Evolutionary conservation across 192 early-diverging fungal genomes (phyloP), one percentile per base, ranked within the genome.

Genomic region (Lunasporangiospora selenospora): DNA sequence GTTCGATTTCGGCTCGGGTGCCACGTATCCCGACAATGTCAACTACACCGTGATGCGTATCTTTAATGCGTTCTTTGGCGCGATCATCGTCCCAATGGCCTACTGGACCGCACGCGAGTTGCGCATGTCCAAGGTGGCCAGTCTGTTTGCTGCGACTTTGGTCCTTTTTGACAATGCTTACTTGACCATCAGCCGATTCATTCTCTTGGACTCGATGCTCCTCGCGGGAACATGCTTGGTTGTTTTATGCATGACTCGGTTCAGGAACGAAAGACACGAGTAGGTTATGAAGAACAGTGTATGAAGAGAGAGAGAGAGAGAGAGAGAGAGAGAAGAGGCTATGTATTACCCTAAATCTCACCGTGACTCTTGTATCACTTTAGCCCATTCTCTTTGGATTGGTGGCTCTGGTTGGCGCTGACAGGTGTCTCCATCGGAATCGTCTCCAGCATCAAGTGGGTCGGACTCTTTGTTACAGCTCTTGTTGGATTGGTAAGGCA

Each of bases 191-290:
- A 91, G 86, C 58, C 88, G 93, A 21, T 97, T 99, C 62, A 96
- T 98, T 52, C 81, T 99, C 32, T 79, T 99, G 39, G 98, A 99
- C 65, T 92, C 96, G 11, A 93, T 97, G 89, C 85, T 99, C 21
- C 80, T 99, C 41, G 95, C 91, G 55, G 94, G 96, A 56, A 99
- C 95, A 4, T 75, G 76, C 18, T 65, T 82, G 16, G 83, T 82
- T 15, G 76, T 88, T 13, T 89, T 90, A 61, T 89, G 83, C 26
- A 71, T 97, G 18, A 75, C 82, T 12, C 83, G 80, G 23, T 90
- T 98, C 57, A 83, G 90, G 62, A 94, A 92, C 67, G 77, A 89
- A 61, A 89, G 89, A 23, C 55, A 77, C 29, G 65, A 82, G 81
- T 80, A 67, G 66, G 76, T 75, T n/a, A n/a, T n/a, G n/a, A n/a